phyloP scores from a whole-genome alignment of 2,329 filamentous ascomycete genomes.

The Grosmannia serpens region DNA sequence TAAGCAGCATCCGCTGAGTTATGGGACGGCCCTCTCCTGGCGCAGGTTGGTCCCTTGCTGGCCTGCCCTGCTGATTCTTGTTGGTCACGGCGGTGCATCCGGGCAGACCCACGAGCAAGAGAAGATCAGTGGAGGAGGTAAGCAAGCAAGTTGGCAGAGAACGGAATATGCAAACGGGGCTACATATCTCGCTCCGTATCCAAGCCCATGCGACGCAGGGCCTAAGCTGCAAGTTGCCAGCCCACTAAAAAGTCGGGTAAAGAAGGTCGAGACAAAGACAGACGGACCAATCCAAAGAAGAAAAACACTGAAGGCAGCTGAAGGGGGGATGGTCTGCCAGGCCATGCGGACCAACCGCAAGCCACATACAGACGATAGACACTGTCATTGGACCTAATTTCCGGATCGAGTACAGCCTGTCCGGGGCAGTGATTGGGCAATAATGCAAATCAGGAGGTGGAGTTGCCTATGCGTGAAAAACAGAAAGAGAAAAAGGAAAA shows the following conservation, averaged over 20 bases:
- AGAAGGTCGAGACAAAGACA: not conserved
- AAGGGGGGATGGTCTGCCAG: not conserved
- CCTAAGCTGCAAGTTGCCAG: not conserved
- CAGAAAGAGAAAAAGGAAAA: too few species aligned
- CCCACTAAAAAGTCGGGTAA: not conserved
- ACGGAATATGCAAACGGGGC: not conserved
- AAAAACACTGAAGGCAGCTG: not conserved
- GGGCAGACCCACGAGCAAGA: conserved; percentile 6
- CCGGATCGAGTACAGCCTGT: conserved; percentile 18
- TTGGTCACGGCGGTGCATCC: conserved; percentile 2
- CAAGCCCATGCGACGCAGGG: not conserved
- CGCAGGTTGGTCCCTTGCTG: not conserved
- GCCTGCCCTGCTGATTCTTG: not conserved
- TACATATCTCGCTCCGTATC: not conserved
- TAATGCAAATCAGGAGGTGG: conserved; percentile 16
- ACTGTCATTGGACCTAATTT: conserved; percentile 26
- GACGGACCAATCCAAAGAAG: not conserved
- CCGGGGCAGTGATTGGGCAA: conserved; percentile 26
- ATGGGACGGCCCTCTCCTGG: conserved; percentile 9
- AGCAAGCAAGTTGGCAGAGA: not conserved
- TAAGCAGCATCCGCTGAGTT: not conserved
- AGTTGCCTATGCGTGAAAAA: too few species aligned
- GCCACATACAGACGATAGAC: conserved; percentile 13
- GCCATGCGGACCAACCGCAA: conserved; percentile 19
- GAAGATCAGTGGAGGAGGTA: conserved; percentile 10